These are phyloP conservation scores for Sextonia rubra DNA, from an alignment of 164 flowering plant genomes.

Conservation along the genomic window DNA sequence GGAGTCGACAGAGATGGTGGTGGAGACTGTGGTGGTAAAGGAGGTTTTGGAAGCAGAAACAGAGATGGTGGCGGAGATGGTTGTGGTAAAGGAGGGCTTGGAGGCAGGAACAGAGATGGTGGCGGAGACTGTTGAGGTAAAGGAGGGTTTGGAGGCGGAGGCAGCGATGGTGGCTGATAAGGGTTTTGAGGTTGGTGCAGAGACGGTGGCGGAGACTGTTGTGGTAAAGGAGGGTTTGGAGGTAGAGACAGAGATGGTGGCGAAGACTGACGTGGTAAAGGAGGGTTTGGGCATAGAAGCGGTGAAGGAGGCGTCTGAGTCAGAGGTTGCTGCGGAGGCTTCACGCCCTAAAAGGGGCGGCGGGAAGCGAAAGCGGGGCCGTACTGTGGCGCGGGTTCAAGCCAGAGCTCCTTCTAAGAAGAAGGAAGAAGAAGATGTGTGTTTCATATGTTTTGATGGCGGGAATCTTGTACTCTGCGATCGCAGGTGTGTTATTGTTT, in stretches of 20 bases:
- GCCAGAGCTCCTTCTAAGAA: conserved; percentile 20
- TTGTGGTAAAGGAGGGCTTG: not conserved
- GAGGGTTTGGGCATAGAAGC: not conserved
- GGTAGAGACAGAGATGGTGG: not conserved
- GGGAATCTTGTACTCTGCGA: conserved; percentile 95
- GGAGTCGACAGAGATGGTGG: not conserved
- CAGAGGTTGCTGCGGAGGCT: not conserved
- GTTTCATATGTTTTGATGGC: conserved; percentile 94
- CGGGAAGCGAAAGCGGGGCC: conserved; percentile 66
- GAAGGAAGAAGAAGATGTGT: conserved; percentile 76
- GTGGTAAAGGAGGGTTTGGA: not conserved
- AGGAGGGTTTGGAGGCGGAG: not conserved
- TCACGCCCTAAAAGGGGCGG: conserved; percentile 25
- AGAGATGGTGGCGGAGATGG: not conserved
- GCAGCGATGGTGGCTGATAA: not conserved
- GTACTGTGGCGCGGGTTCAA: conserved; percentile 20
- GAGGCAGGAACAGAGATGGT: not conserved
- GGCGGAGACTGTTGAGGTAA: not conserved
- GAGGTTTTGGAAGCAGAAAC: not conserved
- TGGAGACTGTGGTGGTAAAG: not conserved
- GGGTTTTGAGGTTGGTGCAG: too few relatives aligned
- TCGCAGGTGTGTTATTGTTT: conserved; percentile 50
- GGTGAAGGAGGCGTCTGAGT: conserved; percentile 1
- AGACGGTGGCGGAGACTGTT: not conserved
- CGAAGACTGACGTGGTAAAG: not conserved